These are phyloP conservation scores for Gossypium schwendimanii DNA, from an alignment of 441 rosid genomes.

Conservation along the genomic window DNA sequence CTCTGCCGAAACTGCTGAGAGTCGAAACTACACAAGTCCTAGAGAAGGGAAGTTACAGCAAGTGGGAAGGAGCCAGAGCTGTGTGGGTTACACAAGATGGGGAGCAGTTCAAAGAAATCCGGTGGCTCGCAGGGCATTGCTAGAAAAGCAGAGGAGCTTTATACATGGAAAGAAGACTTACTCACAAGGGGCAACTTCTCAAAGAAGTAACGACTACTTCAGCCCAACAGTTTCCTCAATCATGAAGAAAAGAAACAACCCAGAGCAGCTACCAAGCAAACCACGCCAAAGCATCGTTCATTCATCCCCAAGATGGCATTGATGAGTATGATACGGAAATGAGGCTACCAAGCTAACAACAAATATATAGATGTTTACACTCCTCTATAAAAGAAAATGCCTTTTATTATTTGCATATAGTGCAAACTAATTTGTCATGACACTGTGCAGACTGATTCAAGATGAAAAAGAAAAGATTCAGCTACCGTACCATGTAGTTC, in stretches of 20 bases:
- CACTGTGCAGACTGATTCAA: constrained; percentile 34
- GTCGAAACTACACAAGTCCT: constrained; percentile 83
- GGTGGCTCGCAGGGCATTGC: constrained; percentile 39
- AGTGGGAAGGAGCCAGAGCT: constrained; percentile 90
- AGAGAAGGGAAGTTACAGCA: constrained; percentile 56
- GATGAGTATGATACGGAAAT: constrained; percentile 8
- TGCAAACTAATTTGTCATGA: constrained; percentile 38
- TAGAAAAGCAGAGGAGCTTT: constrained; percentile 67
- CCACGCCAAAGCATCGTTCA: constrained; percentile 46
- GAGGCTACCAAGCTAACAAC: constrained; percentile 13
- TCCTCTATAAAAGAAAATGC: constrained; percentile 8
- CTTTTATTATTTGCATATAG: constrained; percentile 23
- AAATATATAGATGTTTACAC: constrained; percentile 27
- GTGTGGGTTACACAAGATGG: constrained; percentile 73
- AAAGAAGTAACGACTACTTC: constrained; percentile 82
- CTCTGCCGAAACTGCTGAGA: constrained; percentile 96
- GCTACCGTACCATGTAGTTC: background rate
- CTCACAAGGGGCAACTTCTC: constrained; percentile 79
- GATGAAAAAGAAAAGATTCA: constrained; percentile 27
- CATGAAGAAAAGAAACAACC: constrained; percentile 69
- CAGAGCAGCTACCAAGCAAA: constrained; percentile 35
- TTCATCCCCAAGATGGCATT: constrained; percentile 71
- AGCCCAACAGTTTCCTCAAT: constrained; percentile 86
- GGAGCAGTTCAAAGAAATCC: constrained; percentile 44
- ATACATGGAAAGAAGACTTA: constrained; percentile 64